Conservation (phyloP, 2,329 filamentous ascomycete species). For the Trichoderma sp. region DNA sequence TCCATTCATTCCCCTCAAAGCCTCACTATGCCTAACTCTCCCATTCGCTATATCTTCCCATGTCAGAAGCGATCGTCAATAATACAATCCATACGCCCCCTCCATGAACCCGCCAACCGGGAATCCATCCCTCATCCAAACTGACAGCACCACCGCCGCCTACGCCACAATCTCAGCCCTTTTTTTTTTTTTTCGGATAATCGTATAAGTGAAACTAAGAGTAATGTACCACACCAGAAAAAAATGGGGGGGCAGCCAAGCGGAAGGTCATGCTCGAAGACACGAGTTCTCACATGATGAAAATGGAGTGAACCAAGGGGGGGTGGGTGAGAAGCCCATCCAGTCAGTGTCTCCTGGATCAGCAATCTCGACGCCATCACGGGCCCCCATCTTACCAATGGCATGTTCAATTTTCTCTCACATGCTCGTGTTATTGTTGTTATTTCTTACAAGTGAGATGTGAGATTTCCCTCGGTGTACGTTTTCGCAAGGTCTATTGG, state of each 20-base stretch:
- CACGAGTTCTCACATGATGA: background rate
- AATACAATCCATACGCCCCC: background rate
- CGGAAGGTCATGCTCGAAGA: background rate
- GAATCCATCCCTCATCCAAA: background rate
- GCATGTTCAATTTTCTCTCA: background rate
- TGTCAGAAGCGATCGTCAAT: background rate
- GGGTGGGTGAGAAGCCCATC: background rate
- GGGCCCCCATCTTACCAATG: background rate
- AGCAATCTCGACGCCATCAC: background rate
- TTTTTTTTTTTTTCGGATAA: background rate
- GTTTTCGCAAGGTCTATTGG: background rate
- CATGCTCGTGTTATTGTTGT: background rate
- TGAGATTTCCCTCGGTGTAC: background rate
- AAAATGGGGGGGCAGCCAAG: background rate
- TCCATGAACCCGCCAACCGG: slow-evolving; percentile 8
- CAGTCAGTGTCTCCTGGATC: background rate
- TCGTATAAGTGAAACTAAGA: background rate
- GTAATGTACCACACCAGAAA: background rate
- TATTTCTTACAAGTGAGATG: background rate
- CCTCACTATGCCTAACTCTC: background rate
- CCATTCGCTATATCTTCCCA: background rate
- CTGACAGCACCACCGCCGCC: background rate
- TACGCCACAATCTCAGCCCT: background rate
- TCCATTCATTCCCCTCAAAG: background rate
- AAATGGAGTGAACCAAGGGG: too few relatives aligned